phyloP scores from a whole-genome alignment of 306 rosid species.

The Medicago arabica region DNA sequence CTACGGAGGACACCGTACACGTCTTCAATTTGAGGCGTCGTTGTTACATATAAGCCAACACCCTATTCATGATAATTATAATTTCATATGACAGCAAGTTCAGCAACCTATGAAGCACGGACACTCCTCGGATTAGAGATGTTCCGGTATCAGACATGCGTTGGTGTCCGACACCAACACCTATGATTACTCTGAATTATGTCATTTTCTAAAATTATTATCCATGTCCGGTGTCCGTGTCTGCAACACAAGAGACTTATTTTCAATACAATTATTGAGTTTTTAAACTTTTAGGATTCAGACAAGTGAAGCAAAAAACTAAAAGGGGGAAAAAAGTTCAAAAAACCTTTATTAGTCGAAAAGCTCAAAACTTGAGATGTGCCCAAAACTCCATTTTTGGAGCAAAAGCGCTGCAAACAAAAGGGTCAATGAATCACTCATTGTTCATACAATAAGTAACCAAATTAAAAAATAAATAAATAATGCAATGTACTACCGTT shows the following conservation, averaged over 20 bases:
- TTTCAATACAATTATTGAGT: background rate
- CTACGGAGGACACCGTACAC: background rate
- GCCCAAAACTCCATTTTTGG: constrained; percentile 56
- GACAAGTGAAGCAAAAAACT: background rate
- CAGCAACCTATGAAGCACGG: background rate
- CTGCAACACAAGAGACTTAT: background rate
- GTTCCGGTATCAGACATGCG: too few relatives aligned
- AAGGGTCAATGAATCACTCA: constrained; percentile 27
- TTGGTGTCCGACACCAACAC: too few relatives aligned
- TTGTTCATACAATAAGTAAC: background rate
- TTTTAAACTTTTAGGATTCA: too few relatives aligned
- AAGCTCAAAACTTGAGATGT: constrained; percentile 58
- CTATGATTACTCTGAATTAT: too few relatives aligned
- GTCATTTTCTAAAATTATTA: too few relatives aligned
- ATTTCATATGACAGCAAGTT: background rate
- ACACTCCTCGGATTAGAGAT: too few relatives aligned
- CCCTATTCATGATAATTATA: constrained; percentile 1
- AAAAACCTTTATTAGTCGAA: constrained; percentile 68
- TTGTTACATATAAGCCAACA: background rate
- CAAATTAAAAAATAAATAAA: background rate
- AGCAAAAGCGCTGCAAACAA: constrained; percentile 59
- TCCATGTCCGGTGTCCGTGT: too few relatives aligned
- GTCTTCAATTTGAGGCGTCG: background rate
- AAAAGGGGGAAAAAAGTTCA: background rate
- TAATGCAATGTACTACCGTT: constrained; percentile 9